Evolutionary conservation across 2,329 filamentous ascomycete genomes (phyloP).

Genomic region (Penicillium sp.): DNA sequence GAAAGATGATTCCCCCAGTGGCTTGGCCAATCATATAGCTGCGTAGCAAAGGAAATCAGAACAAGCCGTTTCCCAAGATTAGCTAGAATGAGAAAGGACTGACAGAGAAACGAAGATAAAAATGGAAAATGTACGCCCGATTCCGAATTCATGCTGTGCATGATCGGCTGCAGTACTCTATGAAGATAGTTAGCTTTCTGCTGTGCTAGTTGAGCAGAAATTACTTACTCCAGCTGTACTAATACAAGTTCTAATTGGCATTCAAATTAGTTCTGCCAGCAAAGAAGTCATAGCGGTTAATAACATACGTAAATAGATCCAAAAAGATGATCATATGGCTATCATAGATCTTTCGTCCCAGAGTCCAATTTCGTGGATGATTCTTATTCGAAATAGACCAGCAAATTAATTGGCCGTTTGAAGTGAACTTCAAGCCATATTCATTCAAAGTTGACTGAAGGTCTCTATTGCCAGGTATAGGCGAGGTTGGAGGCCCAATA

Average conservation of each 20-base stretch:
- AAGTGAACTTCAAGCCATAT: constrained; percentile 7
- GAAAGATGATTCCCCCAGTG: constrained; percentile 30
- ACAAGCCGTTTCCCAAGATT: not conserved
- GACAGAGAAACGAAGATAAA: constrained; percentile 14
- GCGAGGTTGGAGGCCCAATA: not conserved
- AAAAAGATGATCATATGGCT: constrained; percentile 11
- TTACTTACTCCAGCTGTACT: constrained; percentile 13
- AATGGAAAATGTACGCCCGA: constrained; percentile 3
- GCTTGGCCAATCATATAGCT: constrained; percentile 30
- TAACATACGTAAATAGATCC: constrained; percentile 9
- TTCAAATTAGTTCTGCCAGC: not conserved
- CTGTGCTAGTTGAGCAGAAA: not conserved
- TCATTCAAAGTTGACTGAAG: not conserved
- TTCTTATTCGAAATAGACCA: constrained; percentile 10
- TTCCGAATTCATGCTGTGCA: constrained; percentile 5
- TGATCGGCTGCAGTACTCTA: constrained; percentile 11
- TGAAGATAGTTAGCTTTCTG: not conserved
- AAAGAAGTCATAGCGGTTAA: not conserved
- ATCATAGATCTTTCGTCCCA: constrained; percentile 11
- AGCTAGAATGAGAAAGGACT: not conserved
- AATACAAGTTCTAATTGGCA: constrained; percentile 5
- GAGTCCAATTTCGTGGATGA: constrained; percentile 12
- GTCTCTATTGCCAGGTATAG: not conserved
- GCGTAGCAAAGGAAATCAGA: not conserved
- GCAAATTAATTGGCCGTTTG: constrained; percentile 9